Evolutionary conservation across 345 rosid species (phyloP).

Genomic region (Erodium maritimum): DNA sequence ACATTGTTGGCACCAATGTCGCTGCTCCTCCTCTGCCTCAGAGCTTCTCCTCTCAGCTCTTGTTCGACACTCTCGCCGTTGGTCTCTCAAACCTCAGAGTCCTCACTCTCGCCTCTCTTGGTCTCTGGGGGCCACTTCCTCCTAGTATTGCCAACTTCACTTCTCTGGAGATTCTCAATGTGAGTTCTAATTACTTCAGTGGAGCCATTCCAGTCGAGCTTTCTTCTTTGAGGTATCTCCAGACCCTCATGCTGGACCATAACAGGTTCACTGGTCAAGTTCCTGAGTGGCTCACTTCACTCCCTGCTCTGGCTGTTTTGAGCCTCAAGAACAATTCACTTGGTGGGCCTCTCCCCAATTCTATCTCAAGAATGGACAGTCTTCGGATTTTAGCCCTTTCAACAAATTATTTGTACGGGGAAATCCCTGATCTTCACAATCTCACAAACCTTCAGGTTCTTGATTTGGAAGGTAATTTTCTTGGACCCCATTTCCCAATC

Average conservation of each 20-base stretch:
- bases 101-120: conserved; percentile 45
- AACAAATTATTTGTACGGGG: conserved; percentile 33
- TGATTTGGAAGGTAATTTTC: conserved; percentile 33
- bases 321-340: conserved; percentile 48
- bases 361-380: conserved; percentile 20
- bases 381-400: conserved; percentile 34
- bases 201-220: conserved; percentile 33
- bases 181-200: conserved; percentile 38
- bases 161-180: conserved; percentile 46
- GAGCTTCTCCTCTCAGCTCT: conserved; percentile 20
- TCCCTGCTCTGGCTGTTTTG: conserved; percentile 32
- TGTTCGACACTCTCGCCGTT: conserved; percentile 23
- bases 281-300: conserved; percentile 31
- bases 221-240: conserved; percentile 31
- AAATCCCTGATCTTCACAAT: conserved; percentile 35
- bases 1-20: conserved; percentile 27
- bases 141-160: conserved; percentile 21
- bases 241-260: conserved; percentile 39
- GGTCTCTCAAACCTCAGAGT: conserved; percentile 37
- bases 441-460: conserved; percentile 49
- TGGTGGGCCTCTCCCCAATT: conserved; percentile 30
- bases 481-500: conserved; percentile 44
- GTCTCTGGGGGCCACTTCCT: conserved; percentile 42
- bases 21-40: conserved; percentile 17
- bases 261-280: conserved; percentile 35